Evolutionary conservation across 805 yeast genomes (phyloP).

Genomic region (Sungouiella blattae): DNA sequence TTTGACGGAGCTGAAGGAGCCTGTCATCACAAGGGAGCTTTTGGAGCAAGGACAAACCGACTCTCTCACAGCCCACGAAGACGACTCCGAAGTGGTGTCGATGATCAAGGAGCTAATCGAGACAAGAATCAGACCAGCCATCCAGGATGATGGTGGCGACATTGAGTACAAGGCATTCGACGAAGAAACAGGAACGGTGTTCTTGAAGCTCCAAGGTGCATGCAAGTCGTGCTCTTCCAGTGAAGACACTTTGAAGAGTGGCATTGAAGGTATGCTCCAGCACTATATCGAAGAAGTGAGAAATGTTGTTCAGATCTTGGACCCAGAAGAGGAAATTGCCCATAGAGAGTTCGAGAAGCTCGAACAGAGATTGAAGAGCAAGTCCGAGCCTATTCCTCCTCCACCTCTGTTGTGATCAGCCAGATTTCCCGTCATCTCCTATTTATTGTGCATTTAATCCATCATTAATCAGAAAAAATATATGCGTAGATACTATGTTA

Average conservation of each 20-base stretch:
- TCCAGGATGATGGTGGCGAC: constrained; percentile 98
- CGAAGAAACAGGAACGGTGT: constrained; percentile 82
- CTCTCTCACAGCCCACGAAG: constrained; percentile 48
- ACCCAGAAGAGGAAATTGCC: constrained; percentile 72
- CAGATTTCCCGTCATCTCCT: too few species aligned
- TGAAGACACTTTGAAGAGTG: constrained; percentile 88
- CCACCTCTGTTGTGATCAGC: too few species aligned
- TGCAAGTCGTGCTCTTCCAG: constrained; percentile 91
- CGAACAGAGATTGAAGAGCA: constrained; percentile 46
- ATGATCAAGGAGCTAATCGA: constrained; percentile 91
- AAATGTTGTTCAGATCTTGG: constrained; percentile 83
- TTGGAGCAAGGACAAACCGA: constrained; percentile 37
- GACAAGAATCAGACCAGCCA: constrained; percentile 95
- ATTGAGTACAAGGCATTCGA: constrained; percentile 84
- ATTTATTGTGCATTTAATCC: too few species aligned
- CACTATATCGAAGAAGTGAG: constrained; percentile 95
- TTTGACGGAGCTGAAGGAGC: constrained; percentile 36
- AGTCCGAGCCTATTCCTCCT: constrained; percentile 23
- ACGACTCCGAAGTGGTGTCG: constrained; percentile 65
- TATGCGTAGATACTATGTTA: too few species aligned
- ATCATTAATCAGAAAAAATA: too few species aligned
- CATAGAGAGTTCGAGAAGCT: constrained; percentile 80
- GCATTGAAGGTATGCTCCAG: constrained; percentile 95
- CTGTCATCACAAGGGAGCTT: constrained; percentile 39
- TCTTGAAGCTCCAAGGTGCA: constrained; percentile 88